Evolutionary conservation across 2,329 filamentous ascomycete species (phyloP), one percentile per base, ranked within the genome.

Genomic region (Aspergillus japonicus): DNA sequence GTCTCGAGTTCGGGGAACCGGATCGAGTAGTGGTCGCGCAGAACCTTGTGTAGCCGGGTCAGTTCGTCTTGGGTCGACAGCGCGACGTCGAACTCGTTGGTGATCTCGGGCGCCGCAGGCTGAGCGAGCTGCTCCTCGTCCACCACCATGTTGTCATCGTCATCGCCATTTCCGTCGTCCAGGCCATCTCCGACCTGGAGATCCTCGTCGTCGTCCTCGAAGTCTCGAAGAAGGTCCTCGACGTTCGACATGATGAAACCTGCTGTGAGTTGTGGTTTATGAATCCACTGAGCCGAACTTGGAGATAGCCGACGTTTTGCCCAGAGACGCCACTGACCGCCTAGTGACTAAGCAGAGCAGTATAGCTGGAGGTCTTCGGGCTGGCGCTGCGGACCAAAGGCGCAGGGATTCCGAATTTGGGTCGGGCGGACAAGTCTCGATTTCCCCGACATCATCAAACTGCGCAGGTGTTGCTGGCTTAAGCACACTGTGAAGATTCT

Each of bases 1-100:
- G 85, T 86, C 75, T 99, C 95, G 47, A 99, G 85, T 76, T 97
- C 94, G 0, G 95, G 94, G 70, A 98, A 99, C 62, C 94, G 87
- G 19, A 90, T 84, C 10, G 93, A 96, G 79, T 99, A 99, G 77
- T 97, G 92, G 71, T 99, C 95, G 70, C 94, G 87, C 61, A 97
- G 92, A 75, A 92, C 96, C 78, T 99, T 99, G 82, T 99, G 95
- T 23, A 98, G 91, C 7, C 95, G 85, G 35, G 90, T 90, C 50
- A 98, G 90, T 75, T 98, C 94, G 72, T 91, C 91, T 67, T 96
- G 93, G 66, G 98, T 97, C 64, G 90, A 89, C 5, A 94, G 96
- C 0, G 95, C 96, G 7, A 96, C 92, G 73, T 96, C 91, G 49
- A 95, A 87, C 69, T 89, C 89, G 54, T 88, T 85, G 73, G 94